Percentiles rank a stretch among this genome's conserved stretches.
phyloP scores from a whole-genome alignment of 2,329 filamentous ascomycete genomes.

The Ophiognomonia clavigignenti-juglandacearum region DNA sequence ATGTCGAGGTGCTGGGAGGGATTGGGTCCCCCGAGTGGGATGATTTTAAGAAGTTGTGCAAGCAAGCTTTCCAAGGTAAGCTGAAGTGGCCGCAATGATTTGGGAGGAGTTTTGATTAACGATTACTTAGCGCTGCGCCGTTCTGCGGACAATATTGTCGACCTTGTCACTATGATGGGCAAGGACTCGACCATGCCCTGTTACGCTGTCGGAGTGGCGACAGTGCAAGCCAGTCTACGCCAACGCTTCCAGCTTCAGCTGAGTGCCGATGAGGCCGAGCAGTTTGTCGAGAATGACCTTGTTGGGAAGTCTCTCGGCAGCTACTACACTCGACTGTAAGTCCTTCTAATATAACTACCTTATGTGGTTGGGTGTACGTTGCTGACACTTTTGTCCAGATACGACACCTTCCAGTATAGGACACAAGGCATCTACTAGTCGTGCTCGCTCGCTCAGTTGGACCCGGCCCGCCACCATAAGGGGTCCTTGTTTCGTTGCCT shows the following conservation, averaged over 20 bases:
- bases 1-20: constrained; percentile 77
- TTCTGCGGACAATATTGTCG: constrained; percentile 75
- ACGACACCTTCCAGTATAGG: constrained; percentile 83
- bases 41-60: constrained; percentile 74
- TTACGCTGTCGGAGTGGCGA: constrained; percentile 68
- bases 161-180: constrained; percentile 81
- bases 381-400: constrained; percentile 40
- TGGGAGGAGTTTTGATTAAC: constrained; percentile 14
- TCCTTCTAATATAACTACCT: neutral
- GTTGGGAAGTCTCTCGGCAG: constrained; percentile 78
- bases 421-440: constrained; percentile 79
- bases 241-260: constrained; percentile 78
- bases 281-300: constrained; percentile 74
- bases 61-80: constrained; percentile 75
- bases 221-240: constrained; percentile 64
- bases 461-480: too few species aligned
- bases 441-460: constrained; percentile 4
- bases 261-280: constrained; percentile 75
- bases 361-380: neutral
- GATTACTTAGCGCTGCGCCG: constrained; percentile 59
- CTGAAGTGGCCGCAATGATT: constrained; percentile 4
- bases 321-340: constrained; percentile 81
- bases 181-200: constrained; percentile 80
- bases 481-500: too few species aligned
- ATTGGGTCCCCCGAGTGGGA: constrained; percentile 65